phyloP scores from a whole-genome alignment of 2,329 filamentous ascomycete species.

The Pseudogymnoascus sp. region DNA sequence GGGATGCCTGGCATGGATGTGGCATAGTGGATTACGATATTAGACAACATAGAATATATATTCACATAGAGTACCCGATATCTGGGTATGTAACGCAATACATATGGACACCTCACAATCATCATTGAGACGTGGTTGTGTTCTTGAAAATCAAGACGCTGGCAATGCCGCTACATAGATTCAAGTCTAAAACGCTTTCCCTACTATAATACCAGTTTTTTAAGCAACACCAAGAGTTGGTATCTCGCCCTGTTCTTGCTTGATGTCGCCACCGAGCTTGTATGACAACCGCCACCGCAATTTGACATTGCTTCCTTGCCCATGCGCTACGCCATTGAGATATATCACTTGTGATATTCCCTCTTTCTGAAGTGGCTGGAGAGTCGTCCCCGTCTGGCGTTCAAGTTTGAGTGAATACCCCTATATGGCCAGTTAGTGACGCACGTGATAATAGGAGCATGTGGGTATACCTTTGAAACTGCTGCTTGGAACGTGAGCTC shows the following conservation, averaged over 20 bases:
- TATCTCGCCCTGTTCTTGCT: conserved; percentile 79
- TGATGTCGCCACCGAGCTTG: conserved; percentile 54
- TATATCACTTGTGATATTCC: conserved; percentile 78
- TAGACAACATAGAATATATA: neutral
- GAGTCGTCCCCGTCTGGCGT: conserved; percentile 72
- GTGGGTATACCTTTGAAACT: conserved; percentile 69
- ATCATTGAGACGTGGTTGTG: neutral
- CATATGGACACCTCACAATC: neutral
- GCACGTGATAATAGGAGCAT: conserved; percentile 1
- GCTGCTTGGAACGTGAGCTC: conserved; percentile 88
- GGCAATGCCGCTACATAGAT: conserved; percentile 8
- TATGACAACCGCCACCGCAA: conserved; percentile 86
- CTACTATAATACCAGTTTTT: neutral
- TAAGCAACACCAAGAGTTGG: conserved; percentile 67
- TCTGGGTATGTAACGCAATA: neutral
- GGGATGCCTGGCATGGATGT: conserved; percentile 43
- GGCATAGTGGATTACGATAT: neutral
- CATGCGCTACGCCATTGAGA: conserved; percentile 62
- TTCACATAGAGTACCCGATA: neutral
- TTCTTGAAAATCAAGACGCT: conserved; percentile 5
- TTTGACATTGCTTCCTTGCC: conserved; percentile 71
- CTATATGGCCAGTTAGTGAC: conserved; percentile 42
- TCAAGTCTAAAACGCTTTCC: conserved; percentile 8
- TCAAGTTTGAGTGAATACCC: conserved; percentile 73
- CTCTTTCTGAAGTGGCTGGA: conserved; percentile 58